phyloP scores from a whole-genome alignment of 805 yeast genomes.

The Candida vartiovaarae region DNA sequence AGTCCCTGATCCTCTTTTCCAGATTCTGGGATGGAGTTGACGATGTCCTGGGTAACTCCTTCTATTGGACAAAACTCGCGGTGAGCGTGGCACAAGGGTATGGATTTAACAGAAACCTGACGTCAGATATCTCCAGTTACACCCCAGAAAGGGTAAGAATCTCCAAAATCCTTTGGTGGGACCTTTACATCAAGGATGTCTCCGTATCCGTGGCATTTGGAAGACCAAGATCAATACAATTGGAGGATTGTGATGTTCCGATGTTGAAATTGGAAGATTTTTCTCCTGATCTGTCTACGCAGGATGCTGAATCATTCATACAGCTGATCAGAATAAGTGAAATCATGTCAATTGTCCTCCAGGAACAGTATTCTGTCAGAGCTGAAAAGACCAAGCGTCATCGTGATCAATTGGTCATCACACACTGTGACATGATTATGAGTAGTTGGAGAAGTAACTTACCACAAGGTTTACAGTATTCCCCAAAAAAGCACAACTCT shows the following conservation, averaged over 20 bases:
- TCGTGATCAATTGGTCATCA: slow-evolving; percentile 36
- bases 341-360: slow-evolving; percentile 60
- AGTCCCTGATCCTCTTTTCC: slow-evolving; percentile 54
- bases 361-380: slow-evolving; percentile 64
- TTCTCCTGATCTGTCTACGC: slow-evolving; percentile 41
- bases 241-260: slow-evolving; percentile 72
- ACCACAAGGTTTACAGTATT: slow-evolving; percentile 56
- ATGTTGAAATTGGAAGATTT: slow-evolving; percentile 65
- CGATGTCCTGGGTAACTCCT: slow-evolving; percentile 56
- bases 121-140: slow-evolving; percentile 24
- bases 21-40: slow-evolving; percentile 73
- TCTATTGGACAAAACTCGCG: slow-evolving; percentile 66
- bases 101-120: slow-evolving; percentile 58
- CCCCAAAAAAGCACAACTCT: slow-evolving; percentile 41
- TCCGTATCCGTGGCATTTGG: slow-evolving; percentile 68
- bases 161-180: slow-evolving; percentile 75
- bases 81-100: slow-evolving; percentile 65
- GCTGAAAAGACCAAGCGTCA: slow-evolving; percentile 44
- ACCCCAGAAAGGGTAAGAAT: slow-evolving; percentile 37
- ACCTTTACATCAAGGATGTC: slow-evolving; percentile 63
- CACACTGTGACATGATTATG: slow-evolving; percentile 67
- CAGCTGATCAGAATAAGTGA: slow-evolving; percentile 61
- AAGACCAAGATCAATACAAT: slow-evolving; percentile 58
- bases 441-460: slow-evolving; percentile 68
- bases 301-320: slow-evolving; percentile 52